Conservation (phyloP, 73 alveolate genomes). For the Paramecium primaurelia region DNA sequence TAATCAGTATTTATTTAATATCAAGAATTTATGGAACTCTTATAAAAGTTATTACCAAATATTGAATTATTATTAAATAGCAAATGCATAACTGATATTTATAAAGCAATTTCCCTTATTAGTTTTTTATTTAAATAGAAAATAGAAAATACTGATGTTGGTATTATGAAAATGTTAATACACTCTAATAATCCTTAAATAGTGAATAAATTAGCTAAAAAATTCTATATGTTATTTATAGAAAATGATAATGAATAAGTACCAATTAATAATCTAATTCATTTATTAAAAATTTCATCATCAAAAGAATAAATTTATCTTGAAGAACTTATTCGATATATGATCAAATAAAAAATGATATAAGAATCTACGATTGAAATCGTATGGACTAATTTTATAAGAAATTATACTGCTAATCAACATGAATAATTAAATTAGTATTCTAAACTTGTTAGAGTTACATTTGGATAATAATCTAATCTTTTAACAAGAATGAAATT, state of each 20-base stretch:
- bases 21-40: background rate
- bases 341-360: background rate
- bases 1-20: background rate
- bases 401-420: background rate
- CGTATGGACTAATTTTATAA: background rate
- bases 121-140: background rate
- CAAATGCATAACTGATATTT: background rate
- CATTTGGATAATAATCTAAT: background rate
- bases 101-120: background rate
- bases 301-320: background rate
- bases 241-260: background rate
- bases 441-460: background rate
- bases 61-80: background rate
- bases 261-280: background rate
- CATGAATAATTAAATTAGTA: background rate
- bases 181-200: background rate
- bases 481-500: background rate
- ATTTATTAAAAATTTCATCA: background rate
- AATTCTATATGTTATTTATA: background rate
- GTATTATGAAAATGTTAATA: background rate
- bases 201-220: background rate
- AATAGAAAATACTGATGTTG: background rate
- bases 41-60: background rate
- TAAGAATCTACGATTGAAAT: background rate
- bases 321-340: background rate